Evolutionary conservation across 2,329 filamentous ascomycete species (phyloP), one percentile per base, ranked within the genome.

Genomic region (Diplodia sapinea): DNA sequence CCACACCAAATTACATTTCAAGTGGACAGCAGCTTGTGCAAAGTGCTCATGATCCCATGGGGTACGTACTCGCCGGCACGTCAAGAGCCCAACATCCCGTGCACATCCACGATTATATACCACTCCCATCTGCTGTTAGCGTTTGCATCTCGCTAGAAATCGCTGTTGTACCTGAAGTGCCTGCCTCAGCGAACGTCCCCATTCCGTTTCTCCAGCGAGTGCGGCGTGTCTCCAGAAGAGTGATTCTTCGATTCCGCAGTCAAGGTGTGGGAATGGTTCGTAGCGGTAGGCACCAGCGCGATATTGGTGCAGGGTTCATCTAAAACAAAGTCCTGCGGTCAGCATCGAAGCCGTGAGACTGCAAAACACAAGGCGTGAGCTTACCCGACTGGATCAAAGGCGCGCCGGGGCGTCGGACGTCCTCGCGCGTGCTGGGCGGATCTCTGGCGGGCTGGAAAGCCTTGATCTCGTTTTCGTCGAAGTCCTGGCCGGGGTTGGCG

Each of bases 401-500:
- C 2, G 50, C 56, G 3, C 20, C 36, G 13, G 56, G 54, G 56
- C 56, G 56, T 8, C 38, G 38, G 23, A 59, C 38, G 13, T 59
- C 56, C 13, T 59, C 38, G 13, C 23, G 23, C 3, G 56, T 47
- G 17, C 2, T 6, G 4, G 50, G 50, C 12, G 56, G 31, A 23
- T 59, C 36, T 3, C 36, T 38, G 12, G 11, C 33, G 23, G 56
- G 56, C 20, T 59, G 56, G 56, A 59, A 59, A 23, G 23, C 56
- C 4, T 38, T 38, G 12, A 20, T 38, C 43, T 59, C 56, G 17
- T 59, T 43, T 26, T 79, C 77, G 36, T 79, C 77, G 67, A 78
- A 78, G 67, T 79, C 77, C 68, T 79, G 77, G 0, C 77, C 77
- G 0, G 78, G 78, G 55, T 81, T 81, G 4, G 79, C 78, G 7